Conservation (phyloP, 495 filamentous ascomycete species). For the Pyronema omphalodes region DNA sequence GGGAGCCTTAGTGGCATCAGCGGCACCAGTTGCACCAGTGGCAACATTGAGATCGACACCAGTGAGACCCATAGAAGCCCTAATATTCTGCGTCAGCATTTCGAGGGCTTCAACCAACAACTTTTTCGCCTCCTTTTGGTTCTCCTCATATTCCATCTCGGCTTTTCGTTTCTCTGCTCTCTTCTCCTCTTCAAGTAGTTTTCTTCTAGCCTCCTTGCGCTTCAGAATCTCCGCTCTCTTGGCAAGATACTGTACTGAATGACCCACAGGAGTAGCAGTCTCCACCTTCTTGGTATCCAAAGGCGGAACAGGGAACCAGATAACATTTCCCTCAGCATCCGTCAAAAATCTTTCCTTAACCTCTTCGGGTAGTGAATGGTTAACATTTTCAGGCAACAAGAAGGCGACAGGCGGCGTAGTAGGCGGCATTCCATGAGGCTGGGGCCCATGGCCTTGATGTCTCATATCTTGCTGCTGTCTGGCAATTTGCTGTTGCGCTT, state of each 20-base stretch:
- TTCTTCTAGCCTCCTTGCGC: constrained; percentile 11
- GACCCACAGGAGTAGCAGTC: constrained; percentile 2
- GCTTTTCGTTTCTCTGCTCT: not conserved
- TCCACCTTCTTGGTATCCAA: constrained; percentile 32
- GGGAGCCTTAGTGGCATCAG: not conserved
- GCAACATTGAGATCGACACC: too few species aligned
- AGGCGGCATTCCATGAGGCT: constrained; percentile 20
- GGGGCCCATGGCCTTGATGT: constrained; percentile 1
- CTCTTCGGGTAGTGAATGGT: constrained; percentile 65
- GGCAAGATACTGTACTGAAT: constrained; percentile 19
- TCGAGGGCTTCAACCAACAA: not conserved
- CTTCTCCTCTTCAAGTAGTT: constrained; percentile 3
- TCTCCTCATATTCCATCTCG: not conserved
- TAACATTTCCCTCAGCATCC: constrained; percentile 62
- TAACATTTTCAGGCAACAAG: constrained; percentile 49
- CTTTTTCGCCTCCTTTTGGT: not conserved
- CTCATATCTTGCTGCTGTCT: constrained; percentile 4
- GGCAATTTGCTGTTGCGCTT: constrained; percentile 24
- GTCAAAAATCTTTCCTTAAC: constrained; percentile 67
- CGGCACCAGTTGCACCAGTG: too few species aligned
- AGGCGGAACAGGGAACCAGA: constrained; percentile 83
- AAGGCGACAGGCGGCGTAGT: constrained; percentile 18
- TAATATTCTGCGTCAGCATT: not conserved
- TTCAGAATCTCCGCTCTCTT: constrained; percentile 16
- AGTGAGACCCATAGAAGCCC: not conserved